phyloP scores from a whole-genome alignment of 2,329 filamentous ascomycete species.

The Thielaviopsis cerberus region DNA sequence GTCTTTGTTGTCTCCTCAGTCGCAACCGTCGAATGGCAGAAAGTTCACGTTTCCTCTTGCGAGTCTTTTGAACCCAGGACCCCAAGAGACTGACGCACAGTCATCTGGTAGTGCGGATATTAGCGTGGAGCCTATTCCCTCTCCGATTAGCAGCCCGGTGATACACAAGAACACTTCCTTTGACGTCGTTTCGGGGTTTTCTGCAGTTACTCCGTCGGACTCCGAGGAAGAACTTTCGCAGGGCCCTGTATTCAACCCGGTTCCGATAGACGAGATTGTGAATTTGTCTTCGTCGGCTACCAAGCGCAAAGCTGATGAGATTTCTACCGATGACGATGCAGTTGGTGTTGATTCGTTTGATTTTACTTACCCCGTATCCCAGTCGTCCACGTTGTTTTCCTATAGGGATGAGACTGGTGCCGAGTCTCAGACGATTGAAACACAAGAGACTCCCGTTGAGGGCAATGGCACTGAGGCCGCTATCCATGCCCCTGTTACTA shows the following conservation, averaged over 20 bases:
- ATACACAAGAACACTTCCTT: background rate
- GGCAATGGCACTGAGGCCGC: background rate
- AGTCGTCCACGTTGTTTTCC: background rate
- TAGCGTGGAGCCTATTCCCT: background rate
- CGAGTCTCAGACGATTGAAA: background rate
- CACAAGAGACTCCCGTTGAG: background rate
- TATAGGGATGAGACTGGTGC: background rate
- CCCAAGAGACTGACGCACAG: background rate
- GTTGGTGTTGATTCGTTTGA: background rate
- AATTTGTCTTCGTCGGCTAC: background rate
- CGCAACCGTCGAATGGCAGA: background rate
- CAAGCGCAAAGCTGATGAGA: slow-evolving; percentile 11
- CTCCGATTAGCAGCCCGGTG: background rate
- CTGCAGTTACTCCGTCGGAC: background rate
- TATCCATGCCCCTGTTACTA: background rate
- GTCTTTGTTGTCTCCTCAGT: background rate
- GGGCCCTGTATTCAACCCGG: no score
- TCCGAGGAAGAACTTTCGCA: background rate
- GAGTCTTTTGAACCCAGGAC: background rate
- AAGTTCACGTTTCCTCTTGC: background rate
- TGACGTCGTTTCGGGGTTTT: background rate
- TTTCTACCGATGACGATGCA: slow-evolving; percentile 5
- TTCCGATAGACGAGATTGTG: background rate
- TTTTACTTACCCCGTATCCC: background rate
- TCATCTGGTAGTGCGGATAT: background rate